Evolutionary conservation across 108 stramenopile genomes (phyloP), one percentile per base, ranked within the genome.

Genomic region (Skeletonema marinoi): DNA sequence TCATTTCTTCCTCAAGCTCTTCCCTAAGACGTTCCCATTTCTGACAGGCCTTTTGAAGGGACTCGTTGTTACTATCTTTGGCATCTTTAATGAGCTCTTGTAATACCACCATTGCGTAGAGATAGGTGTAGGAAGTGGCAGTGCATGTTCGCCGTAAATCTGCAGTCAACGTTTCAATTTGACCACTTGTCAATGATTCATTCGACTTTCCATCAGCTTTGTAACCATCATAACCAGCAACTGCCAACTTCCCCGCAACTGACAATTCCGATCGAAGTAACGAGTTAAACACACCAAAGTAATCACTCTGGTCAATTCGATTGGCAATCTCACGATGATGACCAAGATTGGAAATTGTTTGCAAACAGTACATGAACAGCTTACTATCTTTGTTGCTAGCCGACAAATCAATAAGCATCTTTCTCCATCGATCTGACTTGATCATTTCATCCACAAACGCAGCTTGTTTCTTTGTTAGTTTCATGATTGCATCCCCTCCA

Each of bases 391-490:
- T 90, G 75, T 96, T 81, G 13, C 80, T 77, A 12, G 94, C 92
- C 5, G 90, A 90, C 42, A 96, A 76, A 65, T 96, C 94, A 65
- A 96, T 96, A 75, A 96, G 74, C 42, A 96, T 73, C 31, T 89
- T 85, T 46, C 94, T 82, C 92, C 92, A 96, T 54, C 90, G 81
- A 35, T 78, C 75, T 12, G 90, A 91, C 8, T 82, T 78, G 78
- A 96, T 93, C 92, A 96, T 96, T n/a, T 90, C 89, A 42, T 88
- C 90, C 56, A 96, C 71, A 80, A 96, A 96, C 13, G 81, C 85
- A 17, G 77, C 88, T 51, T 93, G 85, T 11, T 78, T 71, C 73
- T 89, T 93, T n/a, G 82, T 71, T 3, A 96, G 73, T n/a, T 74
- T 65, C 29, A 96, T 65, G 63, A 96, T 93, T 35, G 72, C 83